A percentile compares a stretch with the other conserved stretches of the same genome.
Conservation (phyloP, 768 basidiomycete genomes). For the Lactarius pseudohatsudake region DNA sequence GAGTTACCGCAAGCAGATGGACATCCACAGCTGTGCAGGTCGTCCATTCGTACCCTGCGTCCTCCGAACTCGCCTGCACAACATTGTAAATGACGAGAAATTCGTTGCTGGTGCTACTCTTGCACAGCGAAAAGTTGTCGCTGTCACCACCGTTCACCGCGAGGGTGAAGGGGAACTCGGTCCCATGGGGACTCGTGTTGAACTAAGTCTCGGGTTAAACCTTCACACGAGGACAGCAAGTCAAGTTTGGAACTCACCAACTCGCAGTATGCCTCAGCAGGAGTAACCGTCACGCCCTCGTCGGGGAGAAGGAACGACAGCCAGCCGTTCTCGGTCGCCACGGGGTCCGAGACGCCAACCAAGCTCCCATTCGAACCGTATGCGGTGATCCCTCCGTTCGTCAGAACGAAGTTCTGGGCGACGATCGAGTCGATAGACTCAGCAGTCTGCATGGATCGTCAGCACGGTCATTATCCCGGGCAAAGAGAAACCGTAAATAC, state of each 20-base stretch:
- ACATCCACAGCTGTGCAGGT: constrained; percentile 6
- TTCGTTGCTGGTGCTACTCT: neutral
- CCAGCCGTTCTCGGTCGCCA: neutral
- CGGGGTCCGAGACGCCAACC: neutral
- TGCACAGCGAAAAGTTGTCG: constrained; percentile 2
- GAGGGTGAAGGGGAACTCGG: neutral
- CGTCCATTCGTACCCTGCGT: neutral
- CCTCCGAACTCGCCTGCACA: neutral
- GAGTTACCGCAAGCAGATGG: neutral
- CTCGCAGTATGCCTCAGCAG: constrained; percentile 12
- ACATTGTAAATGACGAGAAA: constrained; percentile 12
- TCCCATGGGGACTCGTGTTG: constrained; percentile 11
- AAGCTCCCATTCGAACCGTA: neutral
- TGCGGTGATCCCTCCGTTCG: constrained; percentile 13
- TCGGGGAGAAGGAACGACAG: neutral
- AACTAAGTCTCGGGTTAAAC: constrained; percentile 1
- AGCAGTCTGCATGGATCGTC: constrained; percentile 3
- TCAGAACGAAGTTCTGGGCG: constrained; percentile 1
- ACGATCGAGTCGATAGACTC: neutral
- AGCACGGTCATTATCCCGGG: neutral
- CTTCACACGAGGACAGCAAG: neutral
- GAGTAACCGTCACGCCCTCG: neutral
- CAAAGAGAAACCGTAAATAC: neutral
- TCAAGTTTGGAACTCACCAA: neutral
- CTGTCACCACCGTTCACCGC: constrained; percentile 12